Base-by-base conservation (phyloP, 2,329 filamentous ascomycete genomes). In the Pseudogymnoascus sp. region DNA sequence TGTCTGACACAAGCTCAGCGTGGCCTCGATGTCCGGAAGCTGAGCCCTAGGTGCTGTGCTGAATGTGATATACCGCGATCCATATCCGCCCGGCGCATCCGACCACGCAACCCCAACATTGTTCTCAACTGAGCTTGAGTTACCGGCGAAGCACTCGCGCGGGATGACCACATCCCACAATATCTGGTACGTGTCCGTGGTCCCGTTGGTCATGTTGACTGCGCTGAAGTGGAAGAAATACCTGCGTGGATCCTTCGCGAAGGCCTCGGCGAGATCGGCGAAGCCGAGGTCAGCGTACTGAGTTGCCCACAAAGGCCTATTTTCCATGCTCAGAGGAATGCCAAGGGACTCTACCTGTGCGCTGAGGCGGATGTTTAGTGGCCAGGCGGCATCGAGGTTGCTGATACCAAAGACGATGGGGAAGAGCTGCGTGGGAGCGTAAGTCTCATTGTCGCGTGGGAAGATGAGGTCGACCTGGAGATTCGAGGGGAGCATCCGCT, bases 381-480 rank as follows among this genome's bases (percentile, higher is more conserved):
- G 36, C 36, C 36, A 39, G n/a, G 8, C 36, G n/a, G n/a, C 36
- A 13, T 33, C 29, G 54, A 24, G 5, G n/a, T 72, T 71, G 60
- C 68, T 67, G 6, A 72, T 33, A 0, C 68, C 71, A 50, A 71
- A 69, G 15, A 73, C 63, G 33, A 72, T 59, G 58, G 71, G 70
- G 59, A 72, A 70, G 3, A 60, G 24, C 10, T 63, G 41, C 1
- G 65, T 61, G 1, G 68, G 69, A 64, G 63, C 66, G 33, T 72
- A 72, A 8, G 69, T 71, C 50, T 68, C 68, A 65, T 72, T 71
- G 62, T 24, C 15, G 41, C 69, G 71, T 1, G 71, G 71, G 63
- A 72, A 73, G 40, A 72, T 62, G 7, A 72, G 31, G 61, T 67
- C 69, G 54, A 72, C 54, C 44, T 72, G 36, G 15, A 39, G n/a